phyloP scores from a whole-genome alignment of 2,329 filamentous ascomycete species.

The Penicillium oxalicum region DNA sequence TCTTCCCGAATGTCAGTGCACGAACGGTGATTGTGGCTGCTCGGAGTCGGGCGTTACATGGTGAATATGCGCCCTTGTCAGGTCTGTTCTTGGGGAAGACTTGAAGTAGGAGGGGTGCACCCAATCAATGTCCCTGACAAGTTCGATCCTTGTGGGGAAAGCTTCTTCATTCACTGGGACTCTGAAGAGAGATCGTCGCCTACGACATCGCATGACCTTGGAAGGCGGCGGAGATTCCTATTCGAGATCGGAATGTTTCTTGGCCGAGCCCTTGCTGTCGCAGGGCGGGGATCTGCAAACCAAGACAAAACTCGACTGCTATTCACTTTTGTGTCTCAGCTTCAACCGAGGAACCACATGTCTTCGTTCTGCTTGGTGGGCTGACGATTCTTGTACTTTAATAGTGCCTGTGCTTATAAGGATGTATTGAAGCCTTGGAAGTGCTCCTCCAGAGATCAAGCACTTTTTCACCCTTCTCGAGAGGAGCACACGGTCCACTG shows the following conservation, averaged over 20 bases:
- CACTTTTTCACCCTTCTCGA: too few relatives aligned
- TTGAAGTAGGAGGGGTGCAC: too few relatives aligned
- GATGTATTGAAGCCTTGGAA: background rate
- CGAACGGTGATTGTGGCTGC: too few relatives aligned
- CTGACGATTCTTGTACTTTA: background rate
- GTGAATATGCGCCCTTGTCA: too few relatives aligned
- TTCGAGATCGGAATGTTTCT: slow-evolving; percentile 3
- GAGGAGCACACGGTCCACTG: too few relatives aligned
- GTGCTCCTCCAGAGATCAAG: too few relatives aligned
- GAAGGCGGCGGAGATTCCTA: slow-evolving; percentile 4
- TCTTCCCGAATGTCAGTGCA: too few relatives aligned
- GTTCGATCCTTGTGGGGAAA: background rate
- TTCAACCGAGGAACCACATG: slow-evolving; percentile 8
- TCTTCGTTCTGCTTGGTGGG: background rate
- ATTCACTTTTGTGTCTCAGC: background rate
- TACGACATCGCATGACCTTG: slow-evolving; percentile 1
- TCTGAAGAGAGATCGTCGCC: background rate
- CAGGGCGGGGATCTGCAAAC: background rate
- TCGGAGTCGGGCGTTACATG: too few relatives aligned
- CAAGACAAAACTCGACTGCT: background rate
- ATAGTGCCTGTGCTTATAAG: background rate
- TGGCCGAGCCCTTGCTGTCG: background rate
- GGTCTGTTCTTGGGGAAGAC: too few relatives aligned
- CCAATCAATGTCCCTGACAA: too few relatives aligned
- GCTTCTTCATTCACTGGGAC: background rate